phyloP scores from a whole-genome alignment of 768 basidiomycete species.

The Mycena latifolia region DNA sequence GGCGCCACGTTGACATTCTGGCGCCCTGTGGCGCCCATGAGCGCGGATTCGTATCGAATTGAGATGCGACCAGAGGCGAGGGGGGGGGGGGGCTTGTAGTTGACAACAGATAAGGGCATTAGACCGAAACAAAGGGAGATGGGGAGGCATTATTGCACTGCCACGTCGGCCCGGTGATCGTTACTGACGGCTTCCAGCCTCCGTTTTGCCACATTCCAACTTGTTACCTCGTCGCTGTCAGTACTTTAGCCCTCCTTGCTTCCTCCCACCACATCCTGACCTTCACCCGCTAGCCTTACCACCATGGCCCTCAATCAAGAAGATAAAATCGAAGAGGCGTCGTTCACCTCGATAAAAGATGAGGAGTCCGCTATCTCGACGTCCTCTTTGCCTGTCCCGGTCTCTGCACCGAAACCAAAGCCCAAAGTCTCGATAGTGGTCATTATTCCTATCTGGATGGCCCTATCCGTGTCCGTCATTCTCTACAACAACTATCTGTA shows the following conservation, averaged over 20 bases:
- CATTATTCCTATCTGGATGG: constrained; percentile 95
- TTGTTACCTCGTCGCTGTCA: constrained; percentile 18
- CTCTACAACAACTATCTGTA: constrained; percentile 96
- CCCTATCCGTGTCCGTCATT: constrained; percentile 90
- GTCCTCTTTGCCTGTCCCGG: constrained; percentile 40
- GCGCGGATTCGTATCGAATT: no score
- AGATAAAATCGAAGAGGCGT: constrained; percentile 22
- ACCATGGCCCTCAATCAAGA: constrained; percentile 30
- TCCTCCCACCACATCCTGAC: constrained; percentile 10
- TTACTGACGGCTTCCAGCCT: no score
- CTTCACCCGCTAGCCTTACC: constrained; percentile 14
- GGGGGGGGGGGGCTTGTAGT: no score
- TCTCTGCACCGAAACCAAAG: constrained; percentile 74
- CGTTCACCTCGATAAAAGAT: constrained; percentile 30
- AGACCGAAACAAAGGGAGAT: no score
- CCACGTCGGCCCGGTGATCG: no score
- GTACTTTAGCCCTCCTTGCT: background rate
- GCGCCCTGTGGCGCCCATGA: no score
- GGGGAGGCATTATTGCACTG: no score
- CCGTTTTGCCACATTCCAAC: background rate
- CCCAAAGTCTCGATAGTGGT: constrained; percentile 71
- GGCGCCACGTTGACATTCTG: no score
- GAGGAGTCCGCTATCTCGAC: constrained; percentile 50
- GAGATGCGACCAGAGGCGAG: no score
- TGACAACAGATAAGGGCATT: no score